Percentiles rank a stretch among this genome's conserved stretches.
Evolutionary conservation across 257 asterid genomes (phyloP).

Genomic region (Scutellaria baicalensis): DNA sequence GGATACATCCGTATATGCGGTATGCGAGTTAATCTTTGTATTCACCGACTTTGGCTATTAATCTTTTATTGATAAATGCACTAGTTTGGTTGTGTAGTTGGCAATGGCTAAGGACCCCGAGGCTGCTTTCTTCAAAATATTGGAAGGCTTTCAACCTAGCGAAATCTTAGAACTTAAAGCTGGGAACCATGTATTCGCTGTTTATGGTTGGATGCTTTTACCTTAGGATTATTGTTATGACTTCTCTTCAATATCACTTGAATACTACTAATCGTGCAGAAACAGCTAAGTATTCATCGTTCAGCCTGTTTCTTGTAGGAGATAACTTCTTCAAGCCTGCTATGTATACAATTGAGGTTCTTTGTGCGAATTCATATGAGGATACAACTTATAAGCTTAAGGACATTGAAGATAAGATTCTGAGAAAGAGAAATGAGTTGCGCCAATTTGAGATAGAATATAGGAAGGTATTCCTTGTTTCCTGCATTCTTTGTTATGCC

Average conservation of each 20-base stretch:
- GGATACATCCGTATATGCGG: slow-evolving; percentile 93
- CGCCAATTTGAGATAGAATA: slow-evolving; percentile 92
- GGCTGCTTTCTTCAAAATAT: slow-evolving; percentile 80
- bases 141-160: slow-evolving; percentile 96
- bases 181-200: slow-evolving; percentile 92
- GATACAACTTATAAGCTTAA: slow-evolving; percentile 66
- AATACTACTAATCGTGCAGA: background rate
- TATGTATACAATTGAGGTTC: slow-evolving; percentile 67
- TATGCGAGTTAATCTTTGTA: slow-evolving; percentile 20
- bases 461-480: slow-evolving; percentile 47
- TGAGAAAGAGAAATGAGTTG: slow-evolving; percentile 80
- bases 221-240: background rate
- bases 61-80: background rate
- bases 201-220: slow-evolving; percentile 66
- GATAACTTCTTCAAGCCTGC: slow-evolving; percentile 93
- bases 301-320: slow-evolving; percentile 45
- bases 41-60: background rate
- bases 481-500: background rate
- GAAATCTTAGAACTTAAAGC: slow-evolving; percentile 87
- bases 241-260: background rate
- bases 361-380: slow-evolving; percentile 72
- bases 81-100: slow-evolving; percentile 43
- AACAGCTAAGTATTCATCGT: background rate
- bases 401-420: slow-evolving; percentile 77
- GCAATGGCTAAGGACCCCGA: slow-evolving; percentile 83